Base-by-base conservation (phyloP, 768 basidiomycete species). In the Phallus indusiatus region DNA sequence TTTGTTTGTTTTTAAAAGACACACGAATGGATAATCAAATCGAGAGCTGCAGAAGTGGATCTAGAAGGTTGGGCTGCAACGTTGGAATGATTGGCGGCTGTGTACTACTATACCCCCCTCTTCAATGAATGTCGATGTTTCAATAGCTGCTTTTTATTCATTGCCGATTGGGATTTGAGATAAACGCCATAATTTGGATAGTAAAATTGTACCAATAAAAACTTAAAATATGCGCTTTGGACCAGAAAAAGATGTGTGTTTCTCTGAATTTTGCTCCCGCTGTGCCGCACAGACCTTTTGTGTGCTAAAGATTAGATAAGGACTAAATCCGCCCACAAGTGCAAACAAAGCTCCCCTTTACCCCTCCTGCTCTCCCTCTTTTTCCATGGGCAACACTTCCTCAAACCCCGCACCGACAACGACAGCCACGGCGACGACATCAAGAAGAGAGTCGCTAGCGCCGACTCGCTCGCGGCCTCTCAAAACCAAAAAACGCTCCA, bases 11-110 rank as follows among this genome's bases (percentile, higher is more conserved):
- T 17, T 22, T 55, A 33, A 55, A n/a, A 92, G 90, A 81, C 83
- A 73, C 80, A 87, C 63, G 68, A 76, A 20, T 93, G 90, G 90
- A 82, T 92, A 70, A 80, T 81, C 56, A 75, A 78, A 52, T 81
- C 87, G 8, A 75, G 76, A 65, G 69, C 71, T 18, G 81, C 83
- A 34, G 77, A 75, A 22, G 76, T 90, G 54, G 87, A 93, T 69
- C 75, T 92, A 56, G 84, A 87, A 69, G 82, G 79, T 53, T 93
- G 89, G 86, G 88, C 90, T 22, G 85, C 75, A 70, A 87, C 85
- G 35, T 83, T 88, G 67, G 89, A 71, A 76, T 62, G 5, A 21
- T n/a, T n/a, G 12, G 56, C 47, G 12, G n/a, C 12, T 42, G 42
- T 42, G 42, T 42, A 42, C 42, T n/a, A 11, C 12, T 48, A 48